Percentiles rank a stretch among this genome's conserved stretches.
Conservation (phyloP, 1,139 yeast genomes). For the Suhomyces anneliseae region DNA sequence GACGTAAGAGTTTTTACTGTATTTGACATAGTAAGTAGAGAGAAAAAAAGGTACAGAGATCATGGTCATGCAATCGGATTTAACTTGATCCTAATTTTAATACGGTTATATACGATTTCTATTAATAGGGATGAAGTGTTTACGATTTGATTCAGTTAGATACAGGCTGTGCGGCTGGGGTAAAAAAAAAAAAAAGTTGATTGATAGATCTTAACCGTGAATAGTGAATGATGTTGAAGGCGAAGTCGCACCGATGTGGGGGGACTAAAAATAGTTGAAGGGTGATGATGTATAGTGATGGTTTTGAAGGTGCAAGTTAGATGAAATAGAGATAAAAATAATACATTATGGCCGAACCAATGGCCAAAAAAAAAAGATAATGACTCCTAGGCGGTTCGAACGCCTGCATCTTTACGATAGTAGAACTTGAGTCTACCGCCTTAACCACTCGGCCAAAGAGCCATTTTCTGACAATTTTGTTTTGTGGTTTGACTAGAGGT, state of each 20-base stretch:
- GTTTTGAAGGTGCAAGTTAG: too few relatives aligned
- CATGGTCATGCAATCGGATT: too few relatives aligned
- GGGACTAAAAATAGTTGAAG: not conserved
- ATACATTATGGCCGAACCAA: not conserved
- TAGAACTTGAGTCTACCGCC: constrained; percentile 16
- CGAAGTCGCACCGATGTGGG: not conserved
- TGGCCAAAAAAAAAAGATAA: constrained; percentile 2
- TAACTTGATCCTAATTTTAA: too few relatives aligned
- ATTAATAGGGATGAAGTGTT: not conserved
- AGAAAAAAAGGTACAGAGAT: too few relatives aligned
- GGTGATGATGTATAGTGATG: not conserved
- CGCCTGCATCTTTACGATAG: constrained; percentile 13
- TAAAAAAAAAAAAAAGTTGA: not conserved
- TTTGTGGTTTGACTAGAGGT: not conserved
- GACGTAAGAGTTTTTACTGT: too few relatives aligned
- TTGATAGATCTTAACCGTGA: not conserved
- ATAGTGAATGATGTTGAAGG: not conserved
- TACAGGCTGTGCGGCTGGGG: constrained; percentile 1
- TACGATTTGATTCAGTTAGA: not conserved
- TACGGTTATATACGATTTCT: not conserved
- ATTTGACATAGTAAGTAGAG: too few relatives aligned
- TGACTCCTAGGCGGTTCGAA: constrained; percentile 11
- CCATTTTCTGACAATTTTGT: not conserved
- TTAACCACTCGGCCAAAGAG: constrained; percentile 14
- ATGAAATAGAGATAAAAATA: too few relatives aligned